Evolutionary conservation across 768 basidiomycete genomes (phyloP).

Genomic region (Amanita rubescens): DNA sequence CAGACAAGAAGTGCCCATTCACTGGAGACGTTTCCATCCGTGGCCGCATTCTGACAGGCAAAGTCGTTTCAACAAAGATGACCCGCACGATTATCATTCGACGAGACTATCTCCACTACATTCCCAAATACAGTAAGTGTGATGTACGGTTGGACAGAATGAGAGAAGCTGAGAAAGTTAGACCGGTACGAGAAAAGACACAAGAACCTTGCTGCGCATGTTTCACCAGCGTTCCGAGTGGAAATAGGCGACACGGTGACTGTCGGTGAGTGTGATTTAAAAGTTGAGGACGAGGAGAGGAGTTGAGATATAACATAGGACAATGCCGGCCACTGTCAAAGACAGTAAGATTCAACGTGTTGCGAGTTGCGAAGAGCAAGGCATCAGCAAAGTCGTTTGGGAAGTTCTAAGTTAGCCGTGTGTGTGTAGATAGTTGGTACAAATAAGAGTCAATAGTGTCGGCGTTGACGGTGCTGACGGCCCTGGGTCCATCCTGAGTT

Average conservation of each 20-base stretch:
- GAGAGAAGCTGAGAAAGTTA: conserved; percentile 20
- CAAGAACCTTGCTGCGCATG: conserved; percentile 96
- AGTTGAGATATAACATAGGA: conserved; percentile 36
- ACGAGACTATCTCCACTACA: conserved; percentile 89
- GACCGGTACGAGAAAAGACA: conserved; percentile 99
- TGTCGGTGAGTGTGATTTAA: conserved; percentile 69
- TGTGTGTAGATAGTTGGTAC: conserved; percentile 14
- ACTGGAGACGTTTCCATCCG: conserved; percentile 96
- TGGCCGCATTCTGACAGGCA: conserved; percentile 96
- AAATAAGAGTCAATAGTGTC: conserved; percentile 30
- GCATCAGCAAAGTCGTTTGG: conserved; percentile 84
- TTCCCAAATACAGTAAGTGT: conserved; percentile 95
- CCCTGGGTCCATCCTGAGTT: conserved; percentile 11
- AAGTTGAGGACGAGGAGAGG: not conserved
- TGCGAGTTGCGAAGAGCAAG: conserved; percentile 93
- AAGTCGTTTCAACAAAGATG: conserved; percentile 99
- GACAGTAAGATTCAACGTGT: conserved; percentile 98
- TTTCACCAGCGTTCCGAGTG: conserved; percentile 98
- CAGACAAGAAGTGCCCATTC: conserved; percentile 99
- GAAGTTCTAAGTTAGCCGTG: conserved; percentile 65
- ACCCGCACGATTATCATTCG: conserved; percentile 97
- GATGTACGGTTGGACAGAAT: not conserved
- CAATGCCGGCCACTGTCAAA: conserved; percentile 99
- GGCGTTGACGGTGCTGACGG: conserved; percentile 6
- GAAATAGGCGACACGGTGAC: conserved; percentile 92